Base-by-base conservation (phyloP, 176 grass and related monocot genomes). In the Avena atlantica region DNA sequence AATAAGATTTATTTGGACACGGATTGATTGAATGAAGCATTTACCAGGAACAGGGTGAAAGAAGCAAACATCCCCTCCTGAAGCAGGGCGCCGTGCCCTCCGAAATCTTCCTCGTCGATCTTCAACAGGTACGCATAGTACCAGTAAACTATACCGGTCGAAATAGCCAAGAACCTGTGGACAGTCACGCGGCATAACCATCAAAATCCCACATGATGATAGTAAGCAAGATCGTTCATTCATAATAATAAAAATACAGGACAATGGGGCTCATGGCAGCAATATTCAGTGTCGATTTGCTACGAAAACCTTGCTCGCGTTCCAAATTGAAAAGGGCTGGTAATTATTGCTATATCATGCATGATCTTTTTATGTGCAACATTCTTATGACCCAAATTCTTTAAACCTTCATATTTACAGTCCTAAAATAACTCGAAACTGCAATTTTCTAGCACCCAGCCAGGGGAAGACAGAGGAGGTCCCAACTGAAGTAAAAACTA, bases 21-120 rank as follows among this genome's bases (percentile, higher is more conserved):
- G 14, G 62, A 13, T 29, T 66, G 62, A 63, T 14, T 53, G 51
- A 53, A 52, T 78, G 81, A 44, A 25, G 53, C 1, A 13, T 78
- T 87, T 96, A 99, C 97, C 92, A 99, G 68, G 87, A 99, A 99
- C 76, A 99, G 92, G 59, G 92, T 94, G 87, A 96, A 93, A 19
- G 97, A 99, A 45, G 97, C 92, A 23, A 99, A 99, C 55, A 99
- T 90, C 25, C 97, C 97, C 85, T 99, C 97, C 77, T 99, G 97
- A 74, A 99, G 94, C 50, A 99, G 80, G 16, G 94, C 79, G 19
- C 87, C 81, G 70, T 99, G 97, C 47, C 97, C 97, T 80, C 97
- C 97, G 60, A 92, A 94, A 25, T 97, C 97, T 61, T 97, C 97
- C 83, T 99, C 97, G 15, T 99, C 97, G 17, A 99, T 81, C 78